A percentile compares a stretch with the other conserved stretches of the same genome.
phyloP scores from a whole-genome alignment of 352 stramenopile species.

The Phytophthora vignae region DNA sequence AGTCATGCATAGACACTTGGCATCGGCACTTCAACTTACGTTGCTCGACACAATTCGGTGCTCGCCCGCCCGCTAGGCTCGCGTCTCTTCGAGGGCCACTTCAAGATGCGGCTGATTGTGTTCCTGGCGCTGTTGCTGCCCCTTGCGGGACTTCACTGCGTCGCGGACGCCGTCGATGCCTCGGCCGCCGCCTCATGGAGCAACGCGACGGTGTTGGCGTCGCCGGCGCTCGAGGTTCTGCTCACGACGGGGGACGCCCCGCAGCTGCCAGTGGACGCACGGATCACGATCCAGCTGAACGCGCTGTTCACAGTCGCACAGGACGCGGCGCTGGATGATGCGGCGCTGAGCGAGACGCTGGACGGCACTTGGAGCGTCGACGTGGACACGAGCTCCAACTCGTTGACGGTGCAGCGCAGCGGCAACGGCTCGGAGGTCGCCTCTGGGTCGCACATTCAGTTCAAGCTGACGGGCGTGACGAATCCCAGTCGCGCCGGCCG shows the following conservation, averaged over 20 bases:
- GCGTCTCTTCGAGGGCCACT: conserved; percentile 23
- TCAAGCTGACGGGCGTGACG: conserved; percentile 35
- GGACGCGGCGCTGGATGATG: conserved; percentile 29
- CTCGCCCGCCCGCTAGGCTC: conserved; percentile 6
- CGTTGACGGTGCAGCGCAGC: conserved; percentile 39
- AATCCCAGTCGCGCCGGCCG: conserved; percentile 36
- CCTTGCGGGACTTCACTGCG: conserved; percentile 3
- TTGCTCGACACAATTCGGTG: conserved; percentile 9
- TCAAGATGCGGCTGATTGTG: conserved; percentile 9
- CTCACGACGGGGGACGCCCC: conserved; percentile 26
- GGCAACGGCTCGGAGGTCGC: conserved; percentile 21
- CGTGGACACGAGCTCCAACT: conserved; percentile 13
- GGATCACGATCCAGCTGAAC: conserved; percentile 42
- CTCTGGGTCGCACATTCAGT: conserved; percentile 17
- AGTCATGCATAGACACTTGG: too few species aligned
- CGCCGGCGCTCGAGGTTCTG: conserved; percentile 24
- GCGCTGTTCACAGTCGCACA: conserved; percentile 29
- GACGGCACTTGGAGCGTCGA: conserved; percentile 38
- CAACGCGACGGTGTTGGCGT: conserved; percentile 39
- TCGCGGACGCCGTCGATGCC: conserved; percentile 16
- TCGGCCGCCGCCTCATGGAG: conserved; percentile 26
- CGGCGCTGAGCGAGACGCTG: conserved; percentile 20
- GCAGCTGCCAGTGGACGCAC: conserved; percentile 9
- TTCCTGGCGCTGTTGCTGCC: conserved; percentile 11
- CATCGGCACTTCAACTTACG: too few species aligned